phyloP scores from a whole-genome alignment of 2,329 filamentous ascomycete species.

The Zasmidium cellare region DNA sequence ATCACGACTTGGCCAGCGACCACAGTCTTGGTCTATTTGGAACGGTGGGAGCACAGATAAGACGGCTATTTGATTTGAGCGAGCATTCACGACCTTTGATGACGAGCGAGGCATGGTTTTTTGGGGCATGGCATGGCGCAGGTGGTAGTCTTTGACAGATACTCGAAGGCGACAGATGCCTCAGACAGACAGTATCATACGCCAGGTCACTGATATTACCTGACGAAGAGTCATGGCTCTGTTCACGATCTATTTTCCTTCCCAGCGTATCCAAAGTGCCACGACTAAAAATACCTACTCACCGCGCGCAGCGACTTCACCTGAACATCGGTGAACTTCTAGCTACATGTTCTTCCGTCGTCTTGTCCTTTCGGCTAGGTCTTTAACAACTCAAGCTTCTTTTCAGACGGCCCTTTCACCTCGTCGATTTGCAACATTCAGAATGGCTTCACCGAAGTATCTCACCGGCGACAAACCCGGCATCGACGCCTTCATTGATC shows the following conservation, averaged over 20 bases:
- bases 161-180: neutral
- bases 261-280: neutral
- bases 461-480: conserved; percentile 76
- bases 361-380: no score
- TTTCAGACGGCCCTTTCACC: neutral
- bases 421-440: neutral
- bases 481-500: conserved; percentile 80
- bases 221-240: neutral
- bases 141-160: neutral
- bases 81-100: neutral
- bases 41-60: neutral
- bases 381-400: neutral
- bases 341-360: no score
- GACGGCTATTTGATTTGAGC: neutral
- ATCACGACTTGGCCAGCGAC: neutral
- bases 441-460: conserved; percentile 43
- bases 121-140: conserved; percentile 3
- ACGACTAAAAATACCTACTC: neutral
- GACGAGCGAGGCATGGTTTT: neutral
- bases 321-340: neutral
- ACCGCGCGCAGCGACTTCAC: neutral
- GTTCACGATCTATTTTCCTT: neutral
- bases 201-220: neutral
- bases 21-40: neutral
- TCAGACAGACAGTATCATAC: neutral